A percentile compares a stretch with the other conserved stretches of the same genome.
phyloP scores from a whole-genome alignment of 2,329 filamentous ascomycete genomes.

The Elsinoe perseae region DNA sequence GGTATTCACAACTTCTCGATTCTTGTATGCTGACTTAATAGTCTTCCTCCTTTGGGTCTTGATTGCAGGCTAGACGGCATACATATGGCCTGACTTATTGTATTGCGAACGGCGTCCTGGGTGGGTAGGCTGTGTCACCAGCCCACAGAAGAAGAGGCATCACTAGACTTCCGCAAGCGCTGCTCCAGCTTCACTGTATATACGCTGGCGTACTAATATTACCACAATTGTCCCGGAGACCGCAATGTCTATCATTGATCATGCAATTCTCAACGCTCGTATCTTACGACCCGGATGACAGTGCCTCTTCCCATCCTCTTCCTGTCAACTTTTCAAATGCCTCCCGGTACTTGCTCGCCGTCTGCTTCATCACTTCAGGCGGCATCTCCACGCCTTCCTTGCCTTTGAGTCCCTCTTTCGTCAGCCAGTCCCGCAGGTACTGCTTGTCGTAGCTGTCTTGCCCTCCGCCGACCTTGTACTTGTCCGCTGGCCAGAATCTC shows the following conservation, averaged over 20 bases:
- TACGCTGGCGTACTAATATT: constrained; percentile 15
- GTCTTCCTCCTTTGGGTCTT: constrained; percentile 33
- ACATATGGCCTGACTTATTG: not conserved
- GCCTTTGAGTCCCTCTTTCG: constrained; percentile 62
- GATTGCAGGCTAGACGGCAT: constrained; percentile 23
- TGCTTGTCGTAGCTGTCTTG: constrained; percentile 83
- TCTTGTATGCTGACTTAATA: constrained; percentile 1
- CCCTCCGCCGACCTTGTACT: constrained; percentile 62
- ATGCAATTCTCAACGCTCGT: not conserved
- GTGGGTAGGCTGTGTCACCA: not conserved
- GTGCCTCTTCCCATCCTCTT: constrained; percentile 35
- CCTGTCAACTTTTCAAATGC: constrained; percentile 65
- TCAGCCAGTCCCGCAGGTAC: constrained; percentile 71
- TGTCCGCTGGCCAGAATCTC: constrained; percentile 74
- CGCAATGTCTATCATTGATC: not conserved
- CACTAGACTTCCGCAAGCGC: not conserved
- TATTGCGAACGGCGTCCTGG: constrained; percentile 12
- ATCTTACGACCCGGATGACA: not conserved
- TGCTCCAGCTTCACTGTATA: constrained; percentile 15
- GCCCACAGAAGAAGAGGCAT: not conserved
- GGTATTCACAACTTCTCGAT: not conserved
- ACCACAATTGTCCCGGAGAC: not conserved
- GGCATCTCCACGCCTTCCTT: constrained; percentile 66
- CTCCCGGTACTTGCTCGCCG: constrained; percentile 65
- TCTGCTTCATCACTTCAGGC: constrained; percentile 60